Conservation (phyloP, 1,284 basidiomycete genomes). For the Pulveroboletus sp. region DNA sequence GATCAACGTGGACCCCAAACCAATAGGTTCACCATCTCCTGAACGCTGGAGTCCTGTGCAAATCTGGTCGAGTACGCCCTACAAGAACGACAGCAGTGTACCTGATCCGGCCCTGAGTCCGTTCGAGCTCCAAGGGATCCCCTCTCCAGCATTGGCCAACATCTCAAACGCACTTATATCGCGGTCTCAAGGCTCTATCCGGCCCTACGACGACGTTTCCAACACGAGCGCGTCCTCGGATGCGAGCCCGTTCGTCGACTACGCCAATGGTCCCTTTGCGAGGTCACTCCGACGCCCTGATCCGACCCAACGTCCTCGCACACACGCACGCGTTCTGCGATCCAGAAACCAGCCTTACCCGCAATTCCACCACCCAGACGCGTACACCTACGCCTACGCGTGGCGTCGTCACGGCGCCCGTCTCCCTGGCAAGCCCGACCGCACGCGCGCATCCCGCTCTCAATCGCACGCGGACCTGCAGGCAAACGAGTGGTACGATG, state of each 20-base stretch:
- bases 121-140: conserved; percentile 7
- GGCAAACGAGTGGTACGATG: conserved; percentile 18
- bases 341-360: conserved; percentile 3
- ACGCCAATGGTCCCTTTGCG: not conserved
- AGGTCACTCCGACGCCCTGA: not conserved
- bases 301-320: not conserved
- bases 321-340: not conserved
- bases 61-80: conserved; percentile 34
- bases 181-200: conserved; percentile 20
- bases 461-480: conserved; percentile 9
- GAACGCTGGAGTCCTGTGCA: conserved; percentile 18
- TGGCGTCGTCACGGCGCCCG: conserved; percentile 25
- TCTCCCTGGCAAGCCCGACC: conserved; percentile 20
- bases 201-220: conserved; percentile 15
- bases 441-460: not conserved
- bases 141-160: not conserved
- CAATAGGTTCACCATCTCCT: conserved; percentile 20
- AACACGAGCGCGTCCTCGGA: conserved; percentile 5
- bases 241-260: not conserved
- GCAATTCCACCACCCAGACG: conserved; percentile 18
- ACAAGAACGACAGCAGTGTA: conserved; percentile 6
- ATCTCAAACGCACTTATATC: conserved; percentile 29
- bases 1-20: not conserved
- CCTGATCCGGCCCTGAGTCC: conserved; percentile 3
- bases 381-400: conserved; percentile 18